Base-by-base conservation (phyloP, 2,329 filamentous ascomycete species). In the Diaporthe velutina region DNA sequence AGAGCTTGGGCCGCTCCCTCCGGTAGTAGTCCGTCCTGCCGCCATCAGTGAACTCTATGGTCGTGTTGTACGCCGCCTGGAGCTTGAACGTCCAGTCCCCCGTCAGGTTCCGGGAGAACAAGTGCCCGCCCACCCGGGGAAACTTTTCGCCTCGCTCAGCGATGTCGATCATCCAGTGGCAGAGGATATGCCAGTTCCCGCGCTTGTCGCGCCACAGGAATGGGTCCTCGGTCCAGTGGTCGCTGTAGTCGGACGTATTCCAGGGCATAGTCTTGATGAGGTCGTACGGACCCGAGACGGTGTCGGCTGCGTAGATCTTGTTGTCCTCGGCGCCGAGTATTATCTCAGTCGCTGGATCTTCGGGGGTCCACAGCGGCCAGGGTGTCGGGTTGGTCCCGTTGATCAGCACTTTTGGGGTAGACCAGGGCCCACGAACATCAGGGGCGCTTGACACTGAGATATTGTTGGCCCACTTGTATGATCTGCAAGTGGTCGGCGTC, bases 1-100 rank as follows among this genome's bases (percentile, higher is more conserved):
- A 87, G 7, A 89, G 64, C 80, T 88, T 87, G 0, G 87, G 86
- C 2, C 87, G 79, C 76, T 89, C 87, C 17, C 87, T 78, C 2
- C 87, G 81, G 68, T 85, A 85, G 48, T 84, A 86, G 5, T 82
- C 80, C 57, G 82, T 80, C 33, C 75, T 79, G 0, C 80, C 80
- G 0, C 87, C 86, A 76, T 89, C 87, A 0, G 83, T 83, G 68
- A 85, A 86, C 15, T 79, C 74, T 57, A 73, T 60, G 5, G 48
- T 70, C 13, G 71, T 48, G 45, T 68, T 73, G n/a, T 52, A 73
- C 15, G 9, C 71, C 17, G 58, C 60, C 50, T 73, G 71, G 8
- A 66, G 48, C 30, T 73, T 64, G 71, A 73, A 73, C 1, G 57
- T 64, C 71, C 71, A 73, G 10, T 54, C 25, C 1, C 71, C 58